Conservation (phyloP, 1,284 basidiomycete genomes). For the Microbotryum scabiosae region DNA sequence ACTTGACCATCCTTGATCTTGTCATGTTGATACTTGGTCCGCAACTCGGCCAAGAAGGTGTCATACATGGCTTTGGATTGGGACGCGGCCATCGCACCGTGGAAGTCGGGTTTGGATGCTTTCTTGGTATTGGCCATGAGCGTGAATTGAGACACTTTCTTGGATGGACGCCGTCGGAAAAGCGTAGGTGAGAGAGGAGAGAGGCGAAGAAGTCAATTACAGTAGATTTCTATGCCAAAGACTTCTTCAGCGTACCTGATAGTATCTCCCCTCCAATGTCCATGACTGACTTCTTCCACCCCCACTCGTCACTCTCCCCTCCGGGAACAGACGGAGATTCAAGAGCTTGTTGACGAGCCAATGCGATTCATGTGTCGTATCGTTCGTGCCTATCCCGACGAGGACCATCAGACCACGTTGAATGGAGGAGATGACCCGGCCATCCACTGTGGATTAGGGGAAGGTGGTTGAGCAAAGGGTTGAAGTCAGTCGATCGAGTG, state of each 20-base stretch:
- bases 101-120: constrained; percentile 34
- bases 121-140: constrained; percentile 28
- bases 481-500: background rate
- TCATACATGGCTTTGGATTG: constrained; percentile 21
- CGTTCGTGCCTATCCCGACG: constrained; percentile 21
- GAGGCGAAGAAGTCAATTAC: too few relatives aligned
- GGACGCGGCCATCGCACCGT: constrained; percentile 26
- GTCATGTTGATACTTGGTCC: constrained; percentile 19
- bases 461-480: background rate
- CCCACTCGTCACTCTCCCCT: constrained; percentile 20
- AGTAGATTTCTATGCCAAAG: too few relatives aligned
- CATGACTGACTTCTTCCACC: constrained; percentile 26
- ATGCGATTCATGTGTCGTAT: constrained; percentile 16
- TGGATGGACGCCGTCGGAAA: too few relatives aligned
- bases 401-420: constrained; percentile 12
- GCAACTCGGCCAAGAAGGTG: constrained; percentile 21
- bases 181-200: background rate
- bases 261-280: constrained; percentile 22
- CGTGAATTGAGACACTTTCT: constrained; percentile 31
- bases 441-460: constrained; percentile 5
- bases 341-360: constrained; percentile 25
- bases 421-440: constrained; percentile 13
- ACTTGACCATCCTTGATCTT: constrained; percentile 29
- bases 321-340: constrained; percentile 21
- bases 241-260: constrained; percentile 12